Conservation (phyloP, 495 filamentous ascomycete species). For the Astrothelium macrocarpum region DNA sequence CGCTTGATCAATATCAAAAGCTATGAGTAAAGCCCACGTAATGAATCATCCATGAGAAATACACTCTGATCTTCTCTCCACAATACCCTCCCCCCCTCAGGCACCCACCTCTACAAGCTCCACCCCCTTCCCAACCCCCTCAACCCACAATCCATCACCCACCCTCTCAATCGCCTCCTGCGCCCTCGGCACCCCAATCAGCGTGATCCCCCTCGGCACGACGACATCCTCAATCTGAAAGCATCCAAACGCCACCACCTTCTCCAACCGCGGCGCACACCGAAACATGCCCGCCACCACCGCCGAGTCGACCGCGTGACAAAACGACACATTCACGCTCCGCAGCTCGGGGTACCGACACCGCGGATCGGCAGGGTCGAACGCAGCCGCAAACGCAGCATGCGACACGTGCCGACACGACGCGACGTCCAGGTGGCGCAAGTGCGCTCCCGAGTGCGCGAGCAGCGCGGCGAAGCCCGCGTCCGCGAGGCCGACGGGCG, state of each 20-base stretch:
- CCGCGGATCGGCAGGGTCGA: slow-evolving; percentile 41
- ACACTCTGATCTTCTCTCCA: too few species aligned
- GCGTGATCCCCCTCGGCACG: slow-evolving; percentile 61
- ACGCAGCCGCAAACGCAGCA: slow-evolving; percentile 60
- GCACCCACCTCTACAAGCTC: slow-evolving; percentile 24
- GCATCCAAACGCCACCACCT: slow-evolving; percentile 73
- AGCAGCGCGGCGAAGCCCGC: slow-evolving; percentile 69
- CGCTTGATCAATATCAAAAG: too few species aligned
- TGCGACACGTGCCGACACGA: slow-evolving; percentile 69
- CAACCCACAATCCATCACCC: slow-evolving; percentile 31
- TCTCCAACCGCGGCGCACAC: slow-evolving; percentile 61
- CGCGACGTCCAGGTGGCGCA: slow-evolving; percentile 58
- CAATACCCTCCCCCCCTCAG: too few species aligned
- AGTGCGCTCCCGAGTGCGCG: slow-evolving; percentile 59
- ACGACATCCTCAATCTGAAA: slow-evolving; percentile 62
- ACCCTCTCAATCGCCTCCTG: slow-evolving; percentile 48
- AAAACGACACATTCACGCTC: slow-evolving; percentile 71
- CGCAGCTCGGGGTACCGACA: slow-evolving; percentile 51
- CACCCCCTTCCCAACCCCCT: slow-evolving; percentile 25
- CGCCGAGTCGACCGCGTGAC: slow-evolving; percentile 61
- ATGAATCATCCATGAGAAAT: too few species aligned
- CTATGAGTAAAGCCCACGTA: too few species aligned
- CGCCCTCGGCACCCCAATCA: slow-evolving; percentile 69
- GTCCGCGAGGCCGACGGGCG: slow-evolving; percentile 57
- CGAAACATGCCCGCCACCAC: slow-evolving; percentile 64